A percentile compares a stretch with the other conserved stretches of the same genome.
phyloP scores from a whole-genome alignment of 495 filamentous ascomycete species.

The Lasiosphaeria miniovina region DNA sequence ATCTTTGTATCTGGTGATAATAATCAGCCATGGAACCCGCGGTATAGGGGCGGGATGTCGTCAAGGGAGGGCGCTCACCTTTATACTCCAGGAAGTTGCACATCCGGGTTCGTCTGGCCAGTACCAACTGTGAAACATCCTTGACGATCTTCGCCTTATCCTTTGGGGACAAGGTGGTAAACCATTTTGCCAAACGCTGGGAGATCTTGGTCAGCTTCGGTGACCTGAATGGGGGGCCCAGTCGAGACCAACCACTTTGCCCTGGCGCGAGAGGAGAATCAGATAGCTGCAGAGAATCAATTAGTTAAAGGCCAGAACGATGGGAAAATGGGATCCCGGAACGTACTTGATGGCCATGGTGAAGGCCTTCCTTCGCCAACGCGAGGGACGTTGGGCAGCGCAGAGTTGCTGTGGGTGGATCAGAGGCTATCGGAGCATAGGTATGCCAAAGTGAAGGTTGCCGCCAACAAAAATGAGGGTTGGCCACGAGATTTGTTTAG shows the following conservation, averaged over 20 bases:
- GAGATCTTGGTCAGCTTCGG: slow-evolving; percentile 28
- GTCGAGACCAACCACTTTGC: slow-evolving; percentile 82
- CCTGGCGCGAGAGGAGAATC: slow-evolving; percentile 94
- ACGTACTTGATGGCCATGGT: slow-evolving; percentile 50
- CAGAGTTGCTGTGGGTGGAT: background rate
- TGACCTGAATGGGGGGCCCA: slow-evolving; percentile 37
- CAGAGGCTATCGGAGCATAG: background rate
- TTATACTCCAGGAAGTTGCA: slow-evolving; percentile 99
- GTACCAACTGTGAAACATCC: slow-evolving; percentile 96
- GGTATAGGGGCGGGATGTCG: slow-evolving; percentile 7
- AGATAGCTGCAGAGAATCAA: slow-evolving; percentile 65
- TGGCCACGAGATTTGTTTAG: slow-evolving; percentile 3
- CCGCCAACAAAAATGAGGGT: background rate
- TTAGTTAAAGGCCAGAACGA: slow-evolving; percentile 12
- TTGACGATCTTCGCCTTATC: slow-evolving; percentile 99
- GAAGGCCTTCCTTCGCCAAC: slow-evolving; percentile 35
- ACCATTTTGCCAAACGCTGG: slow-evolving; percentile 98
- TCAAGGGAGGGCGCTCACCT: slow-evolving; percentile 49
- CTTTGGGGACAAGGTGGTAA: slow-evolving; percentile 94
- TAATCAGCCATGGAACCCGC: slow-evolving; percentile 18
- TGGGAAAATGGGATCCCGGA: background rate
- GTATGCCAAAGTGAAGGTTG: background rate
- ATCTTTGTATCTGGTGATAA: slow-evolving; percentile 81
- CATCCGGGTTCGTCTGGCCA: slow-evolving; percentile 94
- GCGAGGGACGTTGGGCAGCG: slow-evolving; percentile 11